A percentile compares a stretch with the other conserved stretches of the same genome.
phyloP scores from a whole-genome alignment of 352 stramenopile species.

The Globisporangium uncinulatum region DNA sequence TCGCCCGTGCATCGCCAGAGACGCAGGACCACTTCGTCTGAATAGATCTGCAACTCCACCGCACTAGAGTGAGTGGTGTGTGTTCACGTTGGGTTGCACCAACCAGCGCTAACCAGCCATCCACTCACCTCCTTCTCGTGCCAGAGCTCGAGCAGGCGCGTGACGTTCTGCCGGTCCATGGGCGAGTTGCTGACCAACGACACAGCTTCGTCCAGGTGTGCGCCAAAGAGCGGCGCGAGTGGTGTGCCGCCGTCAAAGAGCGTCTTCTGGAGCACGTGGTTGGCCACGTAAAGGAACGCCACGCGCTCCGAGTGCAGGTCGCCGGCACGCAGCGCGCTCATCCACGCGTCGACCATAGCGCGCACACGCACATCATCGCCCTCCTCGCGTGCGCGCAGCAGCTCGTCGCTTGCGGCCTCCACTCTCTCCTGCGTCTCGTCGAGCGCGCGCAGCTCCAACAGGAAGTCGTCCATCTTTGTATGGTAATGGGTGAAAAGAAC shows the following conservation, averaged over 20 bases:
- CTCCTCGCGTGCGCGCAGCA: slow-evolving; percentile 44
- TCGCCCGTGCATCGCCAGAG: slow-evolving; percentile 80
- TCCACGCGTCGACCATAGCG: slow-evolving; percentile 66
- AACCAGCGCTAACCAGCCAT: not conserved
- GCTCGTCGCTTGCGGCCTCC: slow-evolving; percentile 69
- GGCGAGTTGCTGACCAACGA: slow-evolving; percentile 81
- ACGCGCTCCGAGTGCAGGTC: slow-evolving; percentile 79
- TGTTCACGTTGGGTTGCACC: not conserved
- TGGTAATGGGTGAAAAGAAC: not conserved
- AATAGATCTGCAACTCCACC: slow-evolving; percentile 25
- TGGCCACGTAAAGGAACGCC: slow-evolving; percentile 79
- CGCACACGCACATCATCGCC: slow-evolving; percentile 19
- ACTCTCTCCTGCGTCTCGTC: slow-evolving; percentile 83
- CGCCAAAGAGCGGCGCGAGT: slow-evolving; percentile 20
- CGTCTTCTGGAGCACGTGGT: slow-evolving; percentile 80
- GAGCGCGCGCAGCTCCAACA: slow-evolving; percentile 65
- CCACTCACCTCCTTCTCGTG: slow-evolving; percentile 55
- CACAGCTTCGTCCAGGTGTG: slow-evolving; percentile 64
- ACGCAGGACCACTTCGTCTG: slow-evolving; percentile 46
- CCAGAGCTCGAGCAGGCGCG: slow-evolving; percentile 68
- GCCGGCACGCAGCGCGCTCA: slow-evolving; percentile 52
- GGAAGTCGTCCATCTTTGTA: slow-evolving; percentile 63
- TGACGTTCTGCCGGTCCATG: slow-evolving; percentile 75
- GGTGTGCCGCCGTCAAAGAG: slow-evolving; percentile 23
- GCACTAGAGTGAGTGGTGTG: not conserved